Evolutionary conservation across 106 monocot genomes (phyloP).

Genomic region (Phalaenopsis equestris): DNA sequence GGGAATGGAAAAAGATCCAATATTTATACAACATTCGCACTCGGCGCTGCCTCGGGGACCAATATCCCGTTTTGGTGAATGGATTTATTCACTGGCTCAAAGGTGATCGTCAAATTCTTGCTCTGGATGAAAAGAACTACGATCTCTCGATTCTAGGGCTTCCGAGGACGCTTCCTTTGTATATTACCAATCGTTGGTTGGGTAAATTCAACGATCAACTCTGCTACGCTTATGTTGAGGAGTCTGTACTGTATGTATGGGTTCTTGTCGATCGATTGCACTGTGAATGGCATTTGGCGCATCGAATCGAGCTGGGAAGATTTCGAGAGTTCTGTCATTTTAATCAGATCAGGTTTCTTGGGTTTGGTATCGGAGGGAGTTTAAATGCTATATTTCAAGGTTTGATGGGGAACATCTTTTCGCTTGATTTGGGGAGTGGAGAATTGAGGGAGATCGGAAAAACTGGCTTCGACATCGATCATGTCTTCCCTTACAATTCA

Average conservation of each 20-base stretch:
- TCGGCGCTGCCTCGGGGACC: neutral
- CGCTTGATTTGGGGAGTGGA: neutral
- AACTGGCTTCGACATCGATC: conserved; percentile 2
- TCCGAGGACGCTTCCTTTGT: neutral
- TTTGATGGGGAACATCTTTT: neutral
- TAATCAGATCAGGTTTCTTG: neutral
- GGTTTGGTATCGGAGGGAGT: conserved; percentile 3
- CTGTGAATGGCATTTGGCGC: neutral
- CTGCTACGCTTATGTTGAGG: conserved; percentile 2
- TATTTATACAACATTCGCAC: neutral
- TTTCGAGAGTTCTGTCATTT: neutral
- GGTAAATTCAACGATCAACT: neutral
- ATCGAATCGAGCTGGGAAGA: neutral
- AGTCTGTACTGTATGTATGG: neutral
- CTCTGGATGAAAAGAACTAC: conserved; percentile 1
- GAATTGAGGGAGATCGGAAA: neutral
- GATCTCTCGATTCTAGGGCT: conserved; percentile 5
- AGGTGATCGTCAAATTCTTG: neutral
- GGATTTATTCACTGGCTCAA: conserved; percentile 2
- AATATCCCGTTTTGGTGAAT: neutral
- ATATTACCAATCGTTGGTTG: neutral
- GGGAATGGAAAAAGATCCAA: conserved; percentile 1
- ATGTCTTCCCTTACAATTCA: conserved; percentile 5
- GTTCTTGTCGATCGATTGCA: neutral
- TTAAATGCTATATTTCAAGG: neutral